Evolutionary conservation across 208 protist species (phyloP), one percentile per base, ranked within the genome.

Genomic region (Acanthamoeba sp.): DNA sequence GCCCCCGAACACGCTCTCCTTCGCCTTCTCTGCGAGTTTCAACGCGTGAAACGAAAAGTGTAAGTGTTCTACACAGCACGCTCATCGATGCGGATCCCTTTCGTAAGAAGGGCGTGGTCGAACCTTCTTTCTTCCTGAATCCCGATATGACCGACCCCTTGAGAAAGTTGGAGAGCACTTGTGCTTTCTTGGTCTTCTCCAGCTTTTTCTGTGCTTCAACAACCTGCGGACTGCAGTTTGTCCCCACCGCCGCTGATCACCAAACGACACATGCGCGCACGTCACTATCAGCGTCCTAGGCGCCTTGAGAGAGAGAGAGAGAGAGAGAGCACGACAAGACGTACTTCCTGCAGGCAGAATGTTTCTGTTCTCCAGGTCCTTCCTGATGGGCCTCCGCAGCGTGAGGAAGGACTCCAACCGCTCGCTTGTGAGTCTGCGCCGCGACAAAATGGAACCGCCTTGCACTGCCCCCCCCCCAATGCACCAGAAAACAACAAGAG

Each of bases 341-440:
- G 69, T 78, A 78, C 69, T 78, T 45, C 69, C 69, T 78, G 69
- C 69, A 48, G 69, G 69, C 69, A 78, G 9, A 22, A 78, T 78
- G 69, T 78, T 78, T 1, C 69, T 38, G 36, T 78, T 78, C 69
- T 78, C 69, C 12, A 78, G 38, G 69, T 78, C 69, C 69, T 78
- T 78, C 0, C 29, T 6, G 6, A 45, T 20, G 9, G 69, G 69
- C 38, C 69, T 42, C 48, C 69, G 69, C 20, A 78, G 29, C 12
- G 69, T 48, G 36, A 78, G 38, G 69, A 78, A 78, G 12, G 69
- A n/a, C 69, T 78, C 69, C 16, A 78, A 16, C 36, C 69, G 69
- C 22, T 78, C 69, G 69, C 69, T 78, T 2, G 69, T 78, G 10
- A 78, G 16, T 45, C 38, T 38, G 38, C 69, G 69, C 36, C 22